Percentiles rank a stretch among this genome's conserved stretches.
phyloP scores from a whole-genome alignment of 352 stramenopile species.

The Pythium phragmitis region DNA sequence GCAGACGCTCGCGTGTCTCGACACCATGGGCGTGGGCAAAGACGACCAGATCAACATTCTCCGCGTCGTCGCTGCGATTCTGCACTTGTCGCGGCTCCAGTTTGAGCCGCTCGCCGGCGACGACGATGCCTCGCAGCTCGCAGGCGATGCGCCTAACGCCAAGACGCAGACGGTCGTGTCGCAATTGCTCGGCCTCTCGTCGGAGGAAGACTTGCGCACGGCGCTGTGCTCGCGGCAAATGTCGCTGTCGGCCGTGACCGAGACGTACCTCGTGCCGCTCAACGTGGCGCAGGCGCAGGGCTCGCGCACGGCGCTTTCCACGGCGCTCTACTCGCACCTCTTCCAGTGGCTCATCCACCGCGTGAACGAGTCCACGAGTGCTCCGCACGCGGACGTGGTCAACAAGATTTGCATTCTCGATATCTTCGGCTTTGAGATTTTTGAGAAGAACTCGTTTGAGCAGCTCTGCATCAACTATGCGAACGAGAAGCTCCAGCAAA shows the following conservation, averaged over 20 bases:
- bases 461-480: conserved; percentile 94
- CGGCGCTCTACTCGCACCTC: conserved; percentile 93
- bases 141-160: conserved; percentile 48
- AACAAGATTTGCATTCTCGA: conserved; percentile 91
- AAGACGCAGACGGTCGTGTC: conserved; percentile 49
- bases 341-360: conserved; percentile 96
- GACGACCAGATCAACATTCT: conserved; percentile 77
- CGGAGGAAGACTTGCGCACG: conserved; percentile 56
- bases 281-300: conserved; percentile 77
- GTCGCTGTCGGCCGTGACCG: conserved; percentile 67
- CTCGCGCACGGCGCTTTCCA: conserved; percentile 70
- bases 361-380: conserved; percentile 78
- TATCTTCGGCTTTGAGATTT: conserved; percentile 95
- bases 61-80: conserved; percentile 75
- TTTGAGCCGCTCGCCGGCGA: conserved; percentile 58
- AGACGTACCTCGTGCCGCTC: conserved; percentile 86
- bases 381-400: conserved; percentile 42
- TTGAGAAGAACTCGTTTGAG: conserved; percentile 93
- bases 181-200: conserved; percentile 62
- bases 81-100: conserved; percentile 78
- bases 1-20: conserved; percentile 70
- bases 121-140: conserved; percentile 67
- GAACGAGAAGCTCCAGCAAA: conserved; percentile 93
- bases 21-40: conserved; percentile 69
- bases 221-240: conserved; percentile 80